Percentiles rank a stretch among this genome's conserved stretches.
Evolutionary conservation across 768 basidiomycete genomes (phyloP).

Genomic region (Termitomyces sp.): DNA sequence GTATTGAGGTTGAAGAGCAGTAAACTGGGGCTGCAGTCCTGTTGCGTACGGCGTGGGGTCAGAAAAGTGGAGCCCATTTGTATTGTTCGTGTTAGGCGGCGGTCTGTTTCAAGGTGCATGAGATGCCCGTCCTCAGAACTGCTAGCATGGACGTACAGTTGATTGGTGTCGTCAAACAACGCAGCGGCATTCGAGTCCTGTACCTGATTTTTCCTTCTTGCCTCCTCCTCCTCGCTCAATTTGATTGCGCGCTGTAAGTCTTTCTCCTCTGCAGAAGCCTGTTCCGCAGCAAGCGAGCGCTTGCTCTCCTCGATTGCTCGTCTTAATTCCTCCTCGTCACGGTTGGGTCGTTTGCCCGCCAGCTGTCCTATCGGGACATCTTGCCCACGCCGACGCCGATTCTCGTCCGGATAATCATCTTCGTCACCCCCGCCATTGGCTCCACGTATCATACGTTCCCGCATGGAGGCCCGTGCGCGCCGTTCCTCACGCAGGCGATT

Average conservation of each 20-base stretch:
- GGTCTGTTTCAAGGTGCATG: conserved; percentile 30
- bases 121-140: conserved; percentile 2
- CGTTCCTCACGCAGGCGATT: conserved; percentile 83
- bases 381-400: conserved; percentile 33
- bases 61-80: conserved; percentile 62
- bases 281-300: conserved; percentile 66
- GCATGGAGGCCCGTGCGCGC: conserved; percentile 82
- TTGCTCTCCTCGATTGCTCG: conserved; percentile 92
- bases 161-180: conserved; percentile 85
- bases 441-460: conserved; percentile 87
- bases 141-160: conserved; percentile 54
- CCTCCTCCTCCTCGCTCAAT: conserved; percentile 91
- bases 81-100: conserved; percentile 24
- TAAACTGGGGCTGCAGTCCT: conserved; percentile 53
- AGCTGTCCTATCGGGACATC: conserved; percentile 18
- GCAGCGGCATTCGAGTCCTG: conserved; percentile 72
- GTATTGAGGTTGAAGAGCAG: conserved; percentile 54
- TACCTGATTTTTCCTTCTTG: conserved; percentile 62
- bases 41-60: conserved; percentile 60
- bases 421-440: conserved; percentile 38
- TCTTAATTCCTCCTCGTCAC: conserved; percentile 81
- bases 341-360: conserved; percentile 32
- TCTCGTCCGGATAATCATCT: conserved; percentile 44
- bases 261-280: conserved; percentile 71
- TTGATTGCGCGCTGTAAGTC: conserved; percentile 82